Percentiles rank a stretch among this genome's conserved stretches.
phyloP scores from a whole-genome alignment of 2,329 filamentous ascomycete genomes.

The Pseudocercospora cruenta region DNA sequence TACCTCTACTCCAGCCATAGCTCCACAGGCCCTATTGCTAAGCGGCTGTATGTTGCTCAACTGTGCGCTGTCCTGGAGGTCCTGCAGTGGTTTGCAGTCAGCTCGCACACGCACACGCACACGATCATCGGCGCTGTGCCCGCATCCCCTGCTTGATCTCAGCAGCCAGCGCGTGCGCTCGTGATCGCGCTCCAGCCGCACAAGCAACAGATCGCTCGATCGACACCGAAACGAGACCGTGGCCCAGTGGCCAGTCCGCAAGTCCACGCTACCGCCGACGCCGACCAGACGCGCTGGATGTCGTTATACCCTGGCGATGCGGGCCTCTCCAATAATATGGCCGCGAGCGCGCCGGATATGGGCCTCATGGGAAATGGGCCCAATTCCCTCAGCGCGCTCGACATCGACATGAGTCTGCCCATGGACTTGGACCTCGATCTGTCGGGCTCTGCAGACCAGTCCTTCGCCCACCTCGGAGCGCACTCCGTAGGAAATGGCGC shows the following conservation, averaged over 20 bases:
- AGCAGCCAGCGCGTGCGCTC: conserved; percentile 17
- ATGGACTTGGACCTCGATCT: conserved; percentile 50
- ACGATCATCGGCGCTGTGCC: conserved; percentile 6
- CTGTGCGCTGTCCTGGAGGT: not conserved
- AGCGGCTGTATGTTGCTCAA: not conserved
- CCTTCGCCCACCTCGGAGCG: conserved; percentile 32
- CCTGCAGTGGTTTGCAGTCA: not conserved
- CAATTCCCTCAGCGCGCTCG: conserved; percentile 46
- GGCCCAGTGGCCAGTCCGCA: not conserved
- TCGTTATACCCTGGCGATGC: conserved; percentile 27
- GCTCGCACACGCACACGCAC: not conserved
- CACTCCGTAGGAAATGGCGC: conserved; percentile 30
- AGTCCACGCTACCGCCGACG: conserved; percentile 16
- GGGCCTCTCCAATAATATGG: conserved; percentile 19
- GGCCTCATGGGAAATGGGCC: conserved; percentile 28
- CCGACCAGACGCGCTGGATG: conserved; percentile 25
- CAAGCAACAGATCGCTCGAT: conserved; percentile 24
- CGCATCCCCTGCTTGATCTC: conserved; percentile 18
- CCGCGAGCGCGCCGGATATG: conserved; percentile 25
- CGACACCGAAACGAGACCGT: conserved; percentile 23
- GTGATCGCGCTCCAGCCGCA: conserved; percentile 23
- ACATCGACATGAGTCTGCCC: conserved; percentile 51
- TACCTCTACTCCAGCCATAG: not conserved
- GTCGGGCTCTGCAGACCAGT: conserved; percentile 26
- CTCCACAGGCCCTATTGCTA: not conserved